Base-by-base conservation (phyloP, 1,284 basidiomycete species). In the Tremellales sp. region DNA sequence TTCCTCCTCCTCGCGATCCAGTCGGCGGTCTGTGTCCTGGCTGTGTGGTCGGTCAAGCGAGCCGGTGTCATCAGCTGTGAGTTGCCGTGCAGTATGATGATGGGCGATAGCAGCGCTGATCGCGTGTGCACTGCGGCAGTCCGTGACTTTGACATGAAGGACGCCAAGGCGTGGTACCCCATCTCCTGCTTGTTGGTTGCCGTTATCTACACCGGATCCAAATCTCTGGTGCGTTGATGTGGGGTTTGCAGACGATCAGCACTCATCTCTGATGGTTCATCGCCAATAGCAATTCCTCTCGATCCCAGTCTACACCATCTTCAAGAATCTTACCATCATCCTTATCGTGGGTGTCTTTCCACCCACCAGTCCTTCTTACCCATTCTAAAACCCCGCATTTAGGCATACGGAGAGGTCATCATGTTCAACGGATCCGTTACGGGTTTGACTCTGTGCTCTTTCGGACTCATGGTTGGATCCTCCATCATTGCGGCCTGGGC, bases 311-410 rank as follows among this genome's bases (percentile, higher is more conserved):
- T 93, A 92, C 73, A 93, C 95, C 3, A 98, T 99, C 59, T 98
- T 98, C 82, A 99, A 99, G 76, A 99, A 99, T 71, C 71, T 98
- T 61, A 97, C 95, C 24, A 99, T 98, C 65, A 97, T 98, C 58
- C 80, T 99, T 29, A 98, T 98, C 65, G 90, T n/a, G n/a, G n/a
- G n/a, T n/a, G n/a, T n/a, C n/a, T n/a, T 89, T 55, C 56, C 85
- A 55, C 21, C 4, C 9, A 28, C 32, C 36, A 26, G 26, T 6
- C 13, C 25, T 34, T 46, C 40, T 36, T 47, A 40, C 24, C 7
- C 18, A 18, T 21, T 83, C 48, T 73, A 88, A 92, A n/a, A n/a
- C n/a, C n/a, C n/a, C n/a, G n/a, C n/a, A n/a, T n/a, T n/a, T n/a
- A n/a, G n/a, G n/a, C 95, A 4, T 97, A 98, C 68, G 95, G 95